Evolutionary conservation across 2,329 filamentous ascomycete genomes (phyloP).

Genomic region (Gliomastix tumulicola): DNA sequence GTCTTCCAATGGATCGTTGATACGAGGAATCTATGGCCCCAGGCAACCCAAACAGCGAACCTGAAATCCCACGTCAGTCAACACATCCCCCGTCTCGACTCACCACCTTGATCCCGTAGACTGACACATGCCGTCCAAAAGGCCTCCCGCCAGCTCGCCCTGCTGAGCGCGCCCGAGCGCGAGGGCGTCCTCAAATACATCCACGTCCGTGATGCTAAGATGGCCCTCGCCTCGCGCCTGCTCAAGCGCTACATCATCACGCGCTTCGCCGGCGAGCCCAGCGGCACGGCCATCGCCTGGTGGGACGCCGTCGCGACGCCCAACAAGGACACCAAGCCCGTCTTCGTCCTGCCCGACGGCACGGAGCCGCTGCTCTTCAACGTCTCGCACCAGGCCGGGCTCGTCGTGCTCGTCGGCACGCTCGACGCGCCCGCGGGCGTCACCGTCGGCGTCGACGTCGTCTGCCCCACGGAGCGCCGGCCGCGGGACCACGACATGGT

Average conservation of each 20-base stretch:
- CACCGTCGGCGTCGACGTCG: constrained; percentile 67
- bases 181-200: constrained; percentile 52
- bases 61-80: constrained; percentile 36
- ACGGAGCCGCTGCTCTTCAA: constrained; percentile 58
- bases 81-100: no score
- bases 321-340: constrained; percentile 46
- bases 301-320: constrained; percentile 46
- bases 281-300: no score
- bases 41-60: constrained; percentile 38
- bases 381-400: constrained; percentile 69
- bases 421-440: constrained; percentile 19
- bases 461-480: constrained; percentile 64
- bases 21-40: constrained; percentile 51
- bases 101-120: no score
- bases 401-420: constrained; percentile 61
- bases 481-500: constrained; percentile 54
- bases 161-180: constrained; percentile 49
- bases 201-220: constrained; percentile 65
- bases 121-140: constrained; percentile 16
- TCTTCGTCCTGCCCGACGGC: constrained; percentile 41
- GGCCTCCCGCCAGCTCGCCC: constrained; percentile 45
- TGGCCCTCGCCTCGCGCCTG: constrained; percentile 65
- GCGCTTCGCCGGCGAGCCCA: constrained; percentile 45
- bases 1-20: constrained; percentile 60
- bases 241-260: constrained; percentile 66